These are phyloP conservation scores for Eucalyptus erythrocorys DNA, from an alignment of 345 rosid species.

Conservation along the genomic window DNA sequence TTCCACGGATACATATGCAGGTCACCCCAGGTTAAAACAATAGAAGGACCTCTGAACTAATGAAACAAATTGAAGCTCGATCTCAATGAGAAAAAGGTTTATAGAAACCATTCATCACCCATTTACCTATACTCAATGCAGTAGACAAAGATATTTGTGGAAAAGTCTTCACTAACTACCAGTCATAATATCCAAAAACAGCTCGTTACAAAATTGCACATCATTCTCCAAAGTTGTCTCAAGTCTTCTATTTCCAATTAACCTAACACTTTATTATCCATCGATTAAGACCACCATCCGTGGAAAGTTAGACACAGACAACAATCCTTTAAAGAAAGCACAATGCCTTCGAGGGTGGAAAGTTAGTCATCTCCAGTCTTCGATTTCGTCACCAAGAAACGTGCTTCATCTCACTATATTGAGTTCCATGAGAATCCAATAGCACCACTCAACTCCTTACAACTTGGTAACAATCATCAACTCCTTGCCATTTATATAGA, in stretches of 20 bases:
- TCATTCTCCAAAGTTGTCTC: not conserved
- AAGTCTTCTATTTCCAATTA: not conserved
- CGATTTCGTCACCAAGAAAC: not conserved
- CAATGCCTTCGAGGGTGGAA: not conserved
- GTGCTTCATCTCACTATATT: not conserved
- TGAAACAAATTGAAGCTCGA: not conserved
- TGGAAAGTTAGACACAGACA: not conserved
- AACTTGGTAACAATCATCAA: not conserved
- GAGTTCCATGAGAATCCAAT: not conserved
- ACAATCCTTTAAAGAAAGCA: not conserved
- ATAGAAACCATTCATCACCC: not conserved
- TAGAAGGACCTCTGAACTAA: not conserved
- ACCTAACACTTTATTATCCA: not conserved
- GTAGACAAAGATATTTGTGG: not conserved
- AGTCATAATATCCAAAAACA: not conserved
- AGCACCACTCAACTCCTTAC: not conserved
- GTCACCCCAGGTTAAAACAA: not conserved
- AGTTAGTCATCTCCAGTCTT: not conserved
- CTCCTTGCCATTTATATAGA: not conserved
- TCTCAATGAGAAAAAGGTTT: not conserved
- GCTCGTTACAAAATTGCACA: not conserved
- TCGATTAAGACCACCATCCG: not conserved
- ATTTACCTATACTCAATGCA: not conserved
- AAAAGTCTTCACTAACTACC: not conserved
- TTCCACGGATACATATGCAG: not conserved